Evolutionary conservation across 2,329 filamentous ascomycete species (phyloP).

Genomic region (Tolypocladium tropicale): DNA sequence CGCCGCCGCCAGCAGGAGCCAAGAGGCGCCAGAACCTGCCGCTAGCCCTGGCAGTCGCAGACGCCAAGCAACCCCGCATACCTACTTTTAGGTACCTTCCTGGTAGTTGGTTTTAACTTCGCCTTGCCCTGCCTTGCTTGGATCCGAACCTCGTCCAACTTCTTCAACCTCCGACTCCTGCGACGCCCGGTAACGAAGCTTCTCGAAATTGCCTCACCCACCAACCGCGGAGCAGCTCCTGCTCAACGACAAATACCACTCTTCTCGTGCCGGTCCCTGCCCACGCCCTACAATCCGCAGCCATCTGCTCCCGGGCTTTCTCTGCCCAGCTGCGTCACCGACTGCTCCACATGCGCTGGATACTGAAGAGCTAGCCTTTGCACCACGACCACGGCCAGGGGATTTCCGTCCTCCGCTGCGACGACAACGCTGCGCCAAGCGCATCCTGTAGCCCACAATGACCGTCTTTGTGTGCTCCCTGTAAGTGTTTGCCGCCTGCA

Average conservation of each 20-base stretch:
- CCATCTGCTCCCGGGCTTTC: not conserved
- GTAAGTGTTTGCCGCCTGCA: slow-evolving; percentile 14
- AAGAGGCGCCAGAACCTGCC: not conserved
- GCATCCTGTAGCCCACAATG: slow-evolving; percentile 17
- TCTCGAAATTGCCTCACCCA: not conserved
- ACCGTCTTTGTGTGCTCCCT: slow-evolving; percentile 31
- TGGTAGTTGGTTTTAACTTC: not conserved
- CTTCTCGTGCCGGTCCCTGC: not conserved
- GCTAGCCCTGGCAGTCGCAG: not conserved
- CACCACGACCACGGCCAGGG: not conserved
- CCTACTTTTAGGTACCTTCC: not conserved
- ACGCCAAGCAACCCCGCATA: not conserved
- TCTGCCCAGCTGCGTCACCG: not conserved
- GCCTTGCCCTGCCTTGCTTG: not conserved
- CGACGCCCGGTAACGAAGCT: not conserved
- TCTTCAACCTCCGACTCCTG: not conserved
- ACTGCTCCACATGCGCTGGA: slow-evolving; percentile 1
- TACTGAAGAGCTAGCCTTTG: slow-evolving; percentile 1
- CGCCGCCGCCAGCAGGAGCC: not conserved
- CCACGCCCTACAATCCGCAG: not conserved
- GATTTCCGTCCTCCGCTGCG: not conserved
- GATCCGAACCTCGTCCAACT: not conserved
- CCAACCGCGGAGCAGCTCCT: not conserved
- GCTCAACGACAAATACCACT: not conserved
- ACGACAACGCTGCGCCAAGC: not conserved